Base-by-base conservation (phyloP, 805 yeast species). In the Ogataea pilisensis region DNA sequence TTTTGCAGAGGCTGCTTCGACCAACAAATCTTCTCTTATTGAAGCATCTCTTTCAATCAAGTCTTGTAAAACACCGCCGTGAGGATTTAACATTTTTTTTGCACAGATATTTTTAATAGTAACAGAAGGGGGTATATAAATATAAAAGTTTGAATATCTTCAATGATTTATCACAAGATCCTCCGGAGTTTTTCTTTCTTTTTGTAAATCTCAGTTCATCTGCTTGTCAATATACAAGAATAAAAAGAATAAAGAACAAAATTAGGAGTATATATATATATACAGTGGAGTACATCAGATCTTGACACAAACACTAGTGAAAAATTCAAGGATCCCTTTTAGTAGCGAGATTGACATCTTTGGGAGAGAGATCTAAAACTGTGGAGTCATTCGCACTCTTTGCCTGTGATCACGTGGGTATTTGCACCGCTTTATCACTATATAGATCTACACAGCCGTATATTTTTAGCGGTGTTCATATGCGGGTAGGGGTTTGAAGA, bases 1-100 rank as follows among this genome's bases (percentile, higher is more conserved):
- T 18, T 70, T 65, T 39, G 80, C 70, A 12, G 65, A 45, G 25
- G 70, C 66, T 16, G 82, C 74, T 65, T 88, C 93, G 21, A 68
- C 57, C 33, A 82, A 55, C 32, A 90, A 71, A 38, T 73, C 68
- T 5, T 59, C 60, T 51, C 75, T 80, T 50, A 75, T 78, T 30
- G 76, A 61, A 26, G 79, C 76, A 63, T 90, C 98, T 66, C 98
- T 82, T 40, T 80, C 78, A 43, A 89, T 74, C 46, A 90, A 74
- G 63, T 90, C 98, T 65, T 90, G 82, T 51, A 90, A 76, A 41
- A 71, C 70, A 55, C 96, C 96, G 60, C 97, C 98, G 76, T 91
- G 97, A 43, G 98, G 96, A 55, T 79, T 66, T 44, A 83, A 81
- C 86, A 82, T 81, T 37, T 35, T 55, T 28, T 13, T 27, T 8